Evolutionary conservation across 129 eudicot species (phyloP).

Genomic region (Saussurea involucrata): DNA sequence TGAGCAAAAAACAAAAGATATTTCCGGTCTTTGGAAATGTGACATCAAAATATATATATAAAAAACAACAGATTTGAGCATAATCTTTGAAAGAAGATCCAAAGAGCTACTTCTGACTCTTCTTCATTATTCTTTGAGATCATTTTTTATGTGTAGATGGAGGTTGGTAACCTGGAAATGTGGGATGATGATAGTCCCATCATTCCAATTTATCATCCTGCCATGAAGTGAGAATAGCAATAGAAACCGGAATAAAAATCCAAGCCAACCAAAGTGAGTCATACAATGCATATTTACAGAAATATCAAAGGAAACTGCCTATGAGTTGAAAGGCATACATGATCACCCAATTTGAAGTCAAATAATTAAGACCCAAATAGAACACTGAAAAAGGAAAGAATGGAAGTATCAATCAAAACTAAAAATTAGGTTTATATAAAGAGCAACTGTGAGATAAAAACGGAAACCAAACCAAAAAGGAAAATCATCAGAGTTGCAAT

Average conservation of each 20-base stretch:
- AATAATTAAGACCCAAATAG: not conserved
- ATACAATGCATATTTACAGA: not conserved
- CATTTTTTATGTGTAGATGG: slow-evolving; percentile 52
- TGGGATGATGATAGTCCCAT: slow-evolving; percentile 56
- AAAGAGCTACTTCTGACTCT: slow-evolving; percentile 32
- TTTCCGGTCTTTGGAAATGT: no score
- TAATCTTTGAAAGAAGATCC: no score
- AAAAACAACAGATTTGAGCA: no score
- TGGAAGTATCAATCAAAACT: not conserved
- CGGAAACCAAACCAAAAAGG: not conserved
- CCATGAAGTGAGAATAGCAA: slow-evolving; percentile 4
- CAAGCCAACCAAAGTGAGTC: slow-evolving; percentile 7
- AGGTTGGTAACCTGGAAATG: slow-evolving; percentile 55
- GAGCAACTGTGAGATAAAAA: not conserved
- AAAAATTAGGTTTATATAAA: no score
- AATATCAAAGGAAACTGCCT: not conserved
- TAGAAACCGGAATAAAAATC: not conserved
- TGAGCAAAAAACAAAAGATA: not conserved
- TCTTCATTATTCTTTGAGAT: slow-evolving; percentile 52
- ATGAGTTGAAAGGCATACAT: not conserved
- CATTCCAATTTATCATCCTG: slow-evolving; percentile 81
- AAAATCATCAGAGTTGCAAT: slow-evolving; percentile 34
- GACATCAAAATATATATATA: no score
- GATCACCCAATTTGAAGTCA: not conserved
- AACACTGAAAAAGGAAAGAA: not conserved